Percentiles rank a stretch among this genome's conserved stretches.
phyloP scores from a whole-genome alignment of 176 grass and related monocot genomes.

The Dactylis glomerata region DNA sequence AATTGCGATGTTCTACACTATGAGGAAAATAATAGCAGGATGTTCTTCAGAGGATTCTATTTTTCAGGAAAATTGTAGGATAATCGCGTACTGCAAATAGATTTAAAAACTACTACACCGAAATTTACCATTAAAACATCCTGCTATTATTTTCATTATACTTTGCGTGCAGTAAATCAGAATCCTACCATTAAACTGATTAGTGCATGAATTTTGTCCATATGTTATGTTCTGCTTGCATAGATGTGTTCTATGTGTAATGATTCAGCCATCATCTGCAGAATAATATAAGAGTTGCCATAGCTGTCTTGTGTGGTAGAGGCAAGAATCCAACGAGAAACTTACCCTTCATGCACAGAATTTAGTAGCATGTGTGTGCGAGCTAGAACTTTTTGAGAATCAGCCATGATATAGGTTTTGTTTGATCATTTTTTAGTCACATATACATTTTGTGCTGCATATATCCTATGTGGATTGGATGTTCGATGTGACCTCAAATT shows the following conservation, averaged over 20 bases:
- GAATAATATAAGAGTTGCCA: no score
- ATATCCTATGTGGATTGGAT: not conserved
- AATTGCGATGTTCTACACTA: no score
- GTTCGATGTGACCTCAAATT: not conserved
- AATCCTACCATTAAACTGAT: not conserved
- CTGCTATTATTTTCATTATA: not conserved
- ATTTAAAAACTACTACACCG: not conserved
- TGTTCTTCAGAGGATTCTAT: no score
- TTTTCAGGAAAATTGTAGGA: not conserved
- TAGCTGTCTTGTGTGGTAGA: no score
- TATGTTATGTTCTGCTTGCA: not conserved
- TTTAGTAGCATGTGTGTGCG: no score
- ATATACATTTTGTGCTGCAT: not conserved
- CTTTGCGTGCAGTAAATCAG: not conserved
- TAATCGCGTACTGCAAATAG: not conserved
- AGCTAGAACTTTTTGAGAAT: no score
- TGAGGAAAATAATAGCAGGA: no score
- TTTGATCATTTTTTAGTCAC: not conserved
- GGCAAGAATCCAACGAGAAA: no score
- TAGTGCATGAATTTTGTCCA: not conserved
- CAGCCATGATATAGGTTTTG: no score
- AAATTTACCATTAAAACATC: not conserved
- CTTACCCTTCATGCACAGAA: no score
- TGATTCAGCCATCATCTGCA: no score
- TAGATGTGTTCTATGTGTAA: no score